Evolutionary conservation across 139 green algal species (phyloP), one percentile per base, ranked within the genome.

Genomic region (Micractinium conductrix): DNA sequence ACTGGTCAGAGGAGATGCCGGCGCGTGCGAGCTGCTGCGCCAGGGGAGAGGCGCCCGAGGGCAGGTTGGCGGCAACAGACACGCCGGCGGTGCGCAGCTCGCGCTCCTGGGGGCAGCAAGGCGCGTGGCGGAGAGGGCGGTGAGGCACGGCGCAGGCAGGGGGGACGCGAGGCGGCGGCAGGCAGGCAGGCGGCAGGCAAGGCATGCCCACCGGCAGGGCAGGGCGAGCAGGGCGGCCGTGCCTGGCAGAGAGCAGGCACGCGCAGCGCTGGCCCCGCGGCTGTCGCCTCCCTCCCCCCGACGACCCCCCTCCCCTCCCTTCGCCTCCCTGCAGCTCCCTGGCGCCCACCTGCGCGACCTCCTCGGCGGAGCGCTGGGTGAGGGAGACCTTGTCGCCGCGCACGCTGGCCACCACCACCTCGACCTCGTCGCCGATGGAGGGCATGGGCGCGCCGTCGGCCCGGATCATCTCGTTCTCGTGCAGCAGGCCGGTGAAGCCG

Each of bases 401-500:
- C 2, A 96, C 78, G 33, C 73, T 86, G 28, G 89, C 30, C 33
- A 95, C 88, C 30, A 74, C 55, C 48, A 90, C 92, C 80, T 92
- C 83, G 21, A 96, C 43, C 84, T 91, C 85, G 42, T 94, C 62
- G 38, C 89, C 93, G 62, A 87, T 84, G 10, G 74, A 83, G 26
- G 92, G 53, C 12, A 89, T 38, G 26, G 62, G 6, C 2, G 74
- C 62, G 30, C 88, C 89, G 53, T 89, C 90, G 10, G 85, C 89
- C 53, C 58, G 65, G 9, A 71, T 71, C 74, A 95, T 91, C 89
- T 97, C 89, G 22, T 78, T 88, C 35, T 89, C 76, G 79, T 96
- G 93, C 55, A 97, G 88, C 78, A 97, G 89, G 43, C 89, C 95
- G 50, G 92, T 89, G 33, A 92, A 73, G 81, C 91, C 92, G 19